Conservation (phyloP, 805 yeast species). For the Torulaspora delbrueckii region DNA sequence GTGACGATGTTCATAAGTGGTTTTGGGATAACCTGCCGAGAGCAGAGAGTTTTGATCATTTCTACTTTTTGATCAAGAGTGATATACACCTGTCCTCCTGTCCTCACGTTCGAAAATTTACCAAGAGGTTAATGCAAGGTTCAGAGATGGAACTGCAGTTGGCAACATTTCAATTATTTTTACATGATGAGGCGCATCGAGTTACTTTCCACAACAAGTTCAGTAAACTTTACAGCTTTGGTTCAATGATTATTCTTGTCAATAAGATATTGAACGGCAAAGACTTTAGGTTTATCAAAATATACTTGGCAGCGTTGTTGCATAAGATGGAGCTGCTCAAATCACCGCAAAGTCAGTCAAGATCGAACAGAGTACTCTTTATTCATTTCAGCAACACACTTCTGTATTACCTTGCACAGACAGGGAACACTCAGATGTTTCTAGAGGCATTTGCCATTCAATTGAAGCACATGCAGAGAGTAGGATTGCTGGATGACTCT, state of each 20-base stretch:
- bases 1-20: slow-evolving; percentile 28
- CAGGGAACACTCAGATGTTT: slow-evolving; percentile 24
- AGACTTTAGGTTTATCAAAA: slow-evolving; percentile 19
- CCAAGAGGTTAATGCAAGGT: slow-evolving; percentile 23
- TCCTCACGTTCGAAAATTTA: slow-evolving; percentile 10
- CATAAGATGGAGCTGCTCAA: slow-evolving; percentile 16
- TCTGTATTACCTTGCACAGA: slow-evolving; percentile 16
- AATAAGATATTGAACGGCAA: slow-evolving; percentile 14
- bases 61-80: slow-evolving; percentile 24
- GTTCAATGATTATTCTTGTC: slow-evolving; percentile 18
- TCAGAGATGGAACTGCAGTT: slow-evolving; percentile 27
- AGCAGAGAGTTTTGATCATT: slow-evolving; percentile 23
- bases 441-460: slow-evolving; percentile 16
- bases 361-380: slow-evolving; percentile 6
- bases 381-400: slow-evolving; percentile 23
- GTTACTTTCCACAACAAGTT: slow-evolving; percentile 18
- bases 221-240: slow-evolving; percentile 21
- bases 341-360: not conserved
- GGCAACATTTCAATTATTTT: slow-evolving; percentile 27
- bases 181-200: slow-evolving; percentile 15
- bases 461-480: slow-evolving; percentile 7
- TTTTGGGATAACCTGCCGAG: slow-evolving; percentile 20
- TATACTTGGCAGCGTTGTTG: slow-evolving; percentile 23
- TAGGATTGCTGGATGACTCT: slow-evolving; percentile 1
- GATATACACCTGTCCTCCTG: slow-evolving; percentile 21